These are phyloP conservation scores for Forsythia suspensa DNA, from an alignment of 257 asterid species.

Conservation along the genomic window DNA sequence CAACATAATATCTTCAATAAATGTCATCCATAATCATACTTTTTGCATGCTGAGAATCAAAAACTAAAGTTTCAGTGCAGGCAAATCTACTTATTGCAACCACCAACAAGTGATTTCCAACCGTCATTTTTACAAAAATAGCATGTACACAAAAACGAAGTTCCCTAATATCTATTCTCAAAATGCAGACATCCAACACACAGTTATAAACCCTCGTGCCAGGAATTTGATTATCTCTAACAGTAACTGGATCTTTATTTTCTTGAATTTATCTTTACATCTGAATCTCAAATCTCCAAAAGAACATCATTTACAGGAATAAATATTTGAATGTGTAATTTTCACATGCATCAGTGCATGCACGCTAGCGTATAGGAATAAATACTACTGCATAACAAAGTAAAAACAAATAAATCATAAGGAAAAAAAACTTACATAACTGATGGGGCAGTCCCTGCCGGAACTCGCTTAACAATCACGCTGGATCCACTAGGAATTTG, in stretches of 20 bases:
- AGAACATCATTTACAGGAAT: background rate
- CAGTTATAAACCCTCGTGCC: background rate
- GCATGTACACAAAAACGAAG: background rate
- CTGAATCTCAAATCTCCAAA: background rate
- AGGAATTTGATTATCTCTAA: background rate
- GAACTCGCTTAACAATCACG: slow-evolving; percentile 7
- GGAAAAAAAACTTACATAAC: background rate
- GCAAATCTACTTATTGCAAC: background rate
- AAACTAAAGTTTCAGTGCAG: background rate
- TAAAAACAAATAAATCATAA: background rate
- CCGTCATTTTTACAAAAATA: background rate
- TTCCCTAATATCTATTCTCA: background rate
- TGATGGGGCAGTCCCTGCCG: background rate
- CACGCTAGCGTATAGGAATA: background rate
- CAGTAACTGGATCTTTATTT: background rate
- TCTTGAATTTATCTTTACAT: background rate
- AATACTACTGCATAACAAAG: background rate
- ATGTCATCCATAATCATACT: background rate
- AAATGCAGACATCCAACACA: background rate
- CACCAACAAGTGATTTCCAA: background rate
- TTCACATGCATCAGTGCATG: background rate
- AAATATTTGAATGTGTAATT: background rate
- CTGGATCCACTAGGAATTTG: background rate
- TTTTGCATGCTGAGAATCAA: background rate
- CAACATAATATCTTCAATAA: slow-evolving; percentile 1